Conservation (phyloP, 495 filamentous ascomycete genomes). For the Hypoxylon fragiforme region DNA sequence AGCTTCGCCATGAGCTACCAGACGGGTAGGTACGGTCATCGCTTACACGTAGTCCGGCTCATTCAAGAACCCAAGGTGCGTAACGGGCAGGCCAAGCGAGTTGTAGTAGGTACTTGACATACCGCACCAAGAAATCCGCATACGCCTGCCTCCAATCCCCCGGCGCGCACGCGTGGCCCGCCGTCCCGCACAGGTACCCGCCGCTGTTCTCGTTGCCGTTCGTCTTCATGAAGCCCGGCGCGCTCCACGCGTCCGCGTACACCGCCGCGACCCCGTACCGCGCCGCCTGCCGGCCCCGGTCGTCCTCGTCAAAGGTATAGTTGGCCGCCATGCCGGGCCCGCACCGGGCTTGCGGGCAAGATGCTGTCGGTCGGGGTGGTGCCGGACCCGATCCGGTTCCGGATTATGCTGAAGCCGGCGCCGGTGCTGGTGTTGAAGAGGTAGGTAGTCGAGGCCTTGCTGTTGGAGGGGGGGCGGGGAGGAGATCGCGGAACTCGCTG, state of each 20-base stretch:
- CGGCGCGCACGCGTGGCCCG: conserved; percentile 45
- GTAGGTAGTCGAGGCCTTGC: conserved; percentile 50
- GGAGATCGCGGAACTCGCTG: conserved; percentile 42
- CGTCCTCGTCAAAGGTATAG: conserved; percentile 52
- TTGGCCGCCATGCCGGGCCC: conserved; percentile 38
- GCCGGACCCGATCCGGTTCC: conserved; percentile 55
- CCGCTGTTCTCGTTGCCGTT: conserved; percentile 50
- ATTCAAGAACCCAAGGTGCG: conserved; percentile 59
- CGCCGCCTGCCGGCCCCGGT: conserved; percentile 52
- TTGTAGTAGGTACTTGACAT: conserved; percentile 55
- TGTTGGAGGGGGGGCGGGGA: conserved; percentile 31
- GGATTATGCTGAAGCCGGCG: conserved; percentile 57
- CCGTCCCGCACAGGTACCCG: conserved; percentile 57
- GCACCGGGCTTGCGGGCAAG: conserved; percentile 45
- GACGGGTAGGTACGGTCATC: no score
- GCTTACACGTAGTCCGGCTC: conserved; percentile 54
- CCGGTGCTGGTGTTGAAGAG: conserved; percentile 52
- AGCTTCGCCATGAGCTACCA: no score
- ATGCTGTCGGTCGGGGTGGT: conserved; percentile 40
- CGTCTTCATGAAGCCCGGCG: conserved; percentile 62
- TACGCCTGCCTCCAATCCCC: conserved; percentile 62
- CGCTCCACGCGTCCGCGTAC: conserved; percentile 60
- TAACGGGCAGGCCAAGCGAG: conserved; percentile 48
- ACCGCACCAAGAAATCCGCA: conserved; percentile 58
- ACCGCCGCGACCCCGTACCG: conserved; percentile 48